Percentiles rank a stretch among this genome's conserved stretches.
These are phyloP conservation scores for Sordaria brevicollis DNA, from an alignment of 495 filamentous ascomycete species.

Conservation along the genomic window DNA sequence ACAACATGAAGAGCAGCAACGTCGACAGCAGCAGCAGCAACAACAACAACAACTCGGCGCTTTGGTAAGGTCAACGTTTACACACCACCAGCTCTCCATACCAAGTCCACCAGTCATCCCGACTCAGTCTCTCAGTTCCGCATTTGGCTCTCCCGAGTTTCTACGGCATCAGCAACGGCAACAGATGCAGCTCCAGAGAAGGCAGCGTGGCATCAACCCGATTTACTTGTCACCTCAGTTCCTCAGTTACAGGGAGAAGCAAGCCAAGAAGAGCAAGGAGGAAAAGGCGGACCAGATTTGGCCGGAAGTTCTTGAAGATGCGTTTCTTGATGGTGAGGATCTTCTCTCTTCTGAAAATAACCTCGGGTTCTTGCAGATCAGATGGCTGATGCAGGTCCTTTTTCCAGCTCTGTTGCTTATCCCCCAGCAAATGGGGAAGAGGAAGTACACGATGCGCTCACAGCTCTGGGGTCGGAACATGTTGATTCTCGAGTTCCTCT, in stretches of 20 bases:
- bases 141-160: conserved; percentile 19
- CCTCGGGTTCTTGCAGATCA: background rate
- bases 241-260: conserved; percentile 56
- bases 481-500: conserved; percentile 76
- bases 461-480: conserved; percentile 83
- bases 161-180: conserved; percentile 12
- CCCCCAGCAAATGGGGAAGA: conserved; percentile 63
- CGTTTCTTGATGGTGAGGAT: conserved; percentile 77
- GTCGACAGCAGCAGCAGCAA: background rate
- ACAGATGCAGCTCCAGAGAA: conserved; percentile 9
- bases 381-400: background rate
- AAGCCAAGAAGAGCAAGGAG: conserved; percentile 46
- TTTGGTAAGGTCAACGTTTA: conserved; percentile 21
- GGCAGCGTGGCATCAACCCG: conserved; percentile 32
- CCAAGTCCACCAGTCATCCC: conserved; percentile 33
- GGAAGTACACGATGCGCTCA: conserved; percentile 62
- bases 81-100: conserved; percentile 25
- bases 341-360: background rate
- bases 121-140: conserved; percentile 30
- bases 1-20: background rate
- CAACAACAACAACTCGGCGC: conserved; percentile 11
- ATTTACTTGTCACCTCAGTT: conserved; percentile 49
- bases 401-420: conserved; percentile 64
- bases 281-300: conserved; percentile 48
- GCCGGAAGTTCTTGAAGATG: conserved; percentile 75